phyloP scores from a whole-genome alignment of 805 yeast species.

The Candida vaughaniae region DNA sequence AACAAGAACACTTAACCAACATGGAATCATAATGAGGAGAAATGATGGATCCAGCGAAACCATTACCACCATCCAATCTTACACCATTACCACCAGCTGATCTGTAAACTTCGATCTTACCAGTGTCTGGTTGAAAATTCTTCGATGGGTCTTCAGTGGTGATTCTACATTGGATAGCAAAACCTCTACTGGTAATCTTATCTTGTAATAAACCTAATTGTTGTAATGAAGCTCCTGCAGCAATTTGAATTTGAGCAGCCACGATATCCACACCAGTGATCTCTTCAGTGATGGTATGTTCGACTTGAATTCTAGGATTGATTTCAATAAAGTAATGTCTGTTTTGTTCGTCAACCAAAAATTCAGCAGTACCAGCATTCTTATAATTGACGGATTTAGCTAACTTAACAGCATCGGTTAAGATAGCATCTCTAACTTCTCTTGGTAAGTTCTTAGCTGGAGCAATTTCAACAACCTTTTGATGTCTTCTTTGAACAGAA shows the following conservation, averaged over 20 bases:
- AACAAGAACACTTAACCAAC: slow-evolving; percentile 96
- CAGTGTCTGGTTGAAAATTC: slow-evolving; percentile 98
- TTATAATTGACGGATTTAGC: slow-evolving; percentile 87
- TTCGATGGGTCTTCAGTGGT: slow-evolving; percentile 97
- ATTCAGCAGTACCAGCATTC: slow-evolving; percentile 99
- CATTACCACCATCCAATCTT: slow-evolving; percentile 97
- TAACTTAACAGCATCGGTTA: slow-evolving; percentile 90
- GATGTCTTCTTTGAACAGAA: slow-evolving; percentile 99
- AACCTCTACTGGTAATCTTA: slow-evolving; percentile 92
- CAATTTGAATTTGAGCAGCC: slow-evolving; percentile 98
- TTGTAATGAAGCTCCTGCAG: slow-evolving; percentile 93
- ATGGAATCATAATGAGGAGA: slow-evolving; percentile 97
- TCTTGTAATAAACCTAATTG: slow-evolving; percentile 94
- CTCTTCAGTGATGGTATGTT: slow-evolving; percentile 98
- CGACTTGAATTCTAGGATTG: slow-evolving; percentile 97
- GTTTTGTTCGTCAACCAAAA: slow-evolving; percentile 87
- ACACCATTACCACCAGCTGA: slow-evolving; percentile 99
- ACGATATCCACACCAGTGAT: slow-evolving; percentile 97
- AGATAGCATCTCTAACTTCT: slow-evolving; percentile 84
- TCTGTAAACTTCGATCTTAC: slow-evolving; percentile 95
- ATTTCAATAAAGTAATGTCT: slow-evolving; percentile 97
- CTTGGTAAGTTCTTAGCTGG: slow-evolving; percentile 90
- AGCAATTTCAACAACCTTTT: slow-evolving; percentile 97
- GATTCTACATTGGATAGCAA: slow-evolving; percentile 98
- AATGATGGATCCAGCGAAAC: slow-evolving; percentile 94